Base-by-base conservation (phyloP, 2,329 filamentous ascomycete species). In the Chaetomiaceae sp. region DNA sequence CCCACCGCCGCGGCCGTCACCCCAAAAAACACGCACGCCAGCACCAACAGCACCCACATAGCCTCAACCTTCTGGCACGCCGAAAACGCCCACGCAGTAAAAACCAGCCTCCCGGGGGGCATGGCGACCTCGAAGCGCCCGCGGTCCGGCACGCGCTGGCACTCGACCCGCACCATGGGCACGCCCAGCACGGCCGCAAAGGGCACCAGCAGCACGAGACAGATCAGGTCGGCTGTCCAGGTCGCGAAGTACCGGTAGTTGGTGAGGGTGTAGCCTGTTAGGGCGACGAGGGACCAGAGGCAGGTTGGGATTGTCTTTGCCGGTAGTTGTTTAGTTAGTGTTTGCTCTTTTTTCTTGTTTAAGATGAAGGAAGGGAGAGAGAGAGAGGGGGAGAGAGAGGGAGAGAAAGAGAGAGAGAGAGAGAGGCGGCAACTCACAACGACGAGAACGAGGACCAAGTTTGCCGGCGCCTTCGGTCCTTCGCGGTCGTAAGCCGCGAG, bases 61-160 rank as follows among this genome's bases (percentile, higher is more conserved):
- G 86, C 81, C 76, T 95, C 95, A 67, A 90, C 83, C 73, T 93
- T 83, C 63, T 84, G 82, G 72, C 91, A 96, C 49, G 87, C 86
- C n/a, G n/a, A n/a, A n/a, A n/a, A n/a, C 16, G 78, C 67, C 66
- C 75, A 75, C 59, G 74, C 75, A 4, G 73, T 71, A 48, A 74
- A 73, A 19, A 76, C 3, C n/a, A 50, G 17, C n/a, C 16, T 39
- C 5, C 35, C 20, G 2, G 41, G 42, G 5, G 48, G 48, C 27
- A 35, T 40, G 14, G 35, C 21, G 20, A 50, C 40, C 13, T 50
- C 48, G 19, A 50, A 45, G 10, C 14, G 21, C 3, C 42, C 42
- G 21, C 37, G 31, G 1, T 13, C 2, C 23, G 37, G 70, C 13
- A 82, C 72, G 14, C 68, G 62, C 17, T 71, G 76, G 73, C 91